Conservation (phyloP, 140 eudicot genomes). For the Flaveria floridana region DNA sequence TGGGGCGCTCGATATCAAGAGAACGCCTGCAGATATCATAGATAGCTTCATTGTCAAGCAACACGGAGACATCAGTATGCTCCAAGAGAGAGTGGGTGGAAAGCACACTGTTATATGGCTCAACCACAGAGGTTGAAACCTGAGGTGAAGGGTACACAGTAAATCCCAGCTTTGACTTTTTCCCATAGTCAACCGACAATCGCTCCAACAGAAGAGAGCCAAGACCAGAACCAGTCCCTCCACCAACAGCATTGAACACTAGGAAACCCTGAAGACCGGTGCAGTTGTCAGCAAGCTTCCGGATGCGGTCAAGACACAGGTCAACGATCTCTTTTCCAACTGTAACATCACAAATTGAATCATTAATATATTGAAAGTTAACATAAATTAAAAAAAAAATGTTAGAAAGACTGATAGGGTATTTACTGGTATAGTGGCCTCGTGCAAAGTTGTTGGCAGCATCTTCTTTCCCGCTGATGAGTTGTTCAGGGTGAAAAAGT, state of each 20-base stretch:
- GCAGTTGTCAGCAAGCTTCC: conserved; percentile 49
- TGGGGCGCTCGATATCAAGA: conserved; percentile 45
- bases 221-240: conserved; percentile 41
- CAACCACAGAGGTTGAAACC: conserved; percentile 49
- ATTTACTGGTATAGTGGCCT: conserved; percentile 75
- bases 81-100: conserved; percentile 51
- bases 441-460: conserved; percentile 92
- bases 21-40: conserved; percentile 50
- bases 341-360: conserved; percentile 15
- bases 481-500: conserved; percentile 74
- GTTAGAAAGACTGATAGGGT: background rate
- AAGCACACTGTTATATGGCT: conserved; percentile 50
- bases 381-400: background rate
- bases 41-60: conserved; percentile 45
- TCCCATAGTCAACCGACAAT: conserved; percentile 39
- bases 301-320: conserved; percentile 44
- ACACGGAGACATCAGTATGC: conserved; percentile 46
- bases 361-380: background rate
- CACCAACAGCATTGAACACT: conserved; percentile 40
- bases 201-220: conserved; percentile 41
- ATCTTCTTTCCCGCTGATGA: conserved; percentile 73
- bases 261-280: conserved; percentile 49
- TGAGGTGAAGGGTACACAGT: conserved; percentile 50
- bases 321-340: conserved; percentile 54
- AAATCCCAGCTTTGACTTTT: conserved; percentile 38